Percentiles rank a stretch among this genome's conserved stretches.
Conservation (phyloP, 768 basidiomycete species). For the Piloderma croceum region DNA sequence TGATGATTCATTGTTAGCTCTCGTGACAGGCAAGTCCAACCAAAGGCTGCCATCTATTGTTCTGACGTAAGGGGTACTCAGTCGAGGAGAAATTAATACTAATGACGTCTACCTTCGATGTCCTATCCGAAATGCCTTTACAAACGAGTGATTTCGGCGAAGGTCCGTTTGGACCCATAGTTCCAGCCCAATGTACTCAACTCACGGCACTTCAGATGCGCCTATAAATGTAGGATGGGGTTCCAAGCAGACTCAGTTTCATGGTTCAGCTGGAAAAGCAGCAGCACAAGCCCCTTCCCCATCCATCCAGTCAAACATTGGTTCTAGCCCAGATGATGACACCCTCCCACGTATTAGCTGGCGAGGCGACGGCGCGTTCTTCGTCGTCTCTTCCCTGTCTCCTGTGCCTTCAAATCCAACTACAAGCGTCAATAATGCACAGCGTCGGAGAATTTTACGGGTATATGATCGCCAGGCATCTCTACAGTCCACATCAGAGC, state of each 20-base stretch:
- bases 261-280: slow-evolving; percentile 87
- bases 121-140: slow-evolving; percentile 73
- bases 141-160: slow-evolving; percentile 79
- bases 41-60: neutral
- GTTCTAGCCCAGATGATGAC: slow-evolving; percentile 69
- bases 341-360: slow-evolving; percentile 72
- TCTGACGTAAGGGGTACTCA: slow-evolving; percentile 23
- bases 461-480: slow-evolving; percentile 71
- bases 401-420: too few relatives aligned
- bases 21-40: slow-evolving; percentile 62
- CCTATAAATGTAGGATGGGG: slow-evolving; percentile 99
- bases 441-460: slow-evolving; percentile 53
- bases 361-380: slow-evolving; percentile 90
- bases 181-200: slow-evolving; percentile 5
- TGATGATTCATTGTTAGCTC: slow-evolving; percentile 79
- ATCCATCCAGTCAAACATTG: slow-evolving; percentile 33
- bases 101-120: slow-evolving; percentile 87
- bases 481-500: slow-evolving; percentile 82
- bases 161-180: slow-evolving; percentile 37
- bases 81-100: slow-evolving; percentile 76
- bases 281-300: slow-evolving; percentile 52
- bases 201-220: slow-evolving; percentile 46
- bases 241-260: slow-evolving; percentile 93
- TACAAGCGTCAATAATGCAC: slow-evolving; percentile 20
- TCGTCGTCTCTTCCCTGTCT: slow-evolving; percentile 76